These are phyloP conservation scores for Colletotrichum paranaense DNA, from an alignment of 2,329 filamentous ascomycete genomes.

Conservation along the genomic window DNA sequence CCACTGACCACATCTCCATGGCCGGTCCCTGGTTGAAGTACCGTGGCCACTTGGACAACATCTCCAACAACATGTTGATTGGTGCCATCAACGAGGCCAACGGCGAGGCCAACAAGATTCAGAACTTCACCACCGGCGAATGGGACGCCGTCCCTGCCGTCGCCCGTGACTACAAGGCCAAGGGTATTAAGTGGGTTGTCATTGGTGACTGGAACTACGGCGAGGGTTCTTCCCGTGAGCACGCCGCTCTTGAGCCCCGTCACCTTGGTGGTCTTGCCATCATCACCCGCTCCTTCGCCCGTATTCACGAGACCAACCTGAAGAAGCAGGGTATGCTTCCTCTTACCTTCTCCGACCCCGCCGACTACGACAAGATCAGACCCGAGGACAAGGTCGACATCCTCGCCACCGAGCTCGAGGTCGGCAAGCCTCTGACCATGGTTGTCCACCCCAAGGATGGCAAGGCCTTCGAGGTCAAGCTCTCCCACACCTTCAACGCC, in stretches of 20 bases:
- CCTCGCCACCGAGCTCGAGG: conserved; percentile 86
- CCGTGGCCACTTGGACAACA: conserved; percentile 98
- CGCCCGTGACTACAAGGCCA: conserved; percentile 98
- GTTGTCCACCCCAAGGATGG: conserved; percentile 92
- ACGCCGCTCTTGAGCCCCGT: conserved; percentile 96
- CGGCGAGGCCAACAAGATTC: conserved; percentile 96
- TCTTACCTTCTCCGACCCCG: conserved; percentile 92
- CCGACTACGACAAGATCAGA: conserved; percentile 97
- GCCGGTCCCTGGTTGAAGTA: conserved; percentile 98
- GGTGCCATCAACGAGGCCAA: conserved; percentile 97
- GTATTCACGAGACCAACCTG: conserved; percentile 99
- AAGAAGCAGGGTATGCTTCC: conserved; percentile 99
- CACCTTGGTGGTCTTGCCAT: conserved; percentile 97
- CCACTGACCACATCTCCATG: conserved; percentile 97
- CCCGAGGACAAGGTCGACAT: conserved; percentile 93
- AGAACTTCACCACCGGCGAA: conserved; percentile 87
- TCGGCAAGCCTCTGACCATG: conserved; percentile 93
- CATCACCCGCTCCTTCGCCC: conserved; percentile 94
- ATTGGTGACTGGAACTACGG: conserved; percentile 99
- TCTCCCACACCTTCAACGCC: conserved; percentile 98
- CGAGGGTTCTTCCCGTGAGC: conserved; percentile 96
- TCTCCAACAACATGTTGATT: conserved; percentile 99
- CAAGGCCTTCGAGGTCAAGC: conserved; percentile 78
- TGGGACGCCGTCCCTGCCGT: conserved; percentile 91
- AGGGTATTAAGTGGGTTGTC: conserved; percentile 96